A percentile compares a stretch with the other conserved stretches of the same genome.
Evolutionary conservation across 164 flowering plant species (phyloP).

Genomic region (Liquidambar formosana): DNA sequence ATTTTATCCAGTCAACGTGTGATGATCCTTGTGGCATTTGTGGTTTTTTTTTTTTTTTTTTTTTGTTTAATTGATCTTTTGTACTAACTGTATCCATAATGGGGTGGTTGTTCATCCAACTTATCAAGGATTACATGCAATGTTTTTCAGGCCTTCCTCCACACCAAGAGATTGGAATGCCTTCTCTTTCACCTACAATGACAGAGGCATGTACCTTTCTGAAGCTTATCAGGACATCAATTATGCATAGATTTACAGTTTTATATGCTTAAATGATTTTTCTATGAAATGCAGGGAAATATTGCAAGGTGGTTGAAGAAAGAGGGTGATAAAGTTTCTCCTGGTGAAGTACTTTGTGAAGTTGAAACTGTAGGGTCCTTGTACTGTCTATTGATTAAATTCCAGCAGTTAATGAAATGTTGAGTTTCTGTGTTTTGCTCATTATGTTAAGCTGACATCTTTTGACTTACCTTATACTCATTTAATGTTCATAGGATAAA

Average conservation of each 20-base stretch:
- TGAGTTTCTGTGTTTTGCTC: neutral
- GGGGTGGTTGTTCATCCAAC: neutral
- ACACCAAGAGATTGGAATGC: constrained; percentile 98
- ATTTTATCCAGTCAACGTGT: too few relatives aligned
- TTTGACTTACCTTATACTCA: neutral
- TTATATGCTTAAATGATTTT: constrained; percentile 10
- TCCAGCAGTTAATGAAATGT: neutral
- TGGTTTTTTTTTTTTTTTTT: too few relatives aligned
- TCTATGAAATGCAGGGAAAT: constrained; percentile 63
- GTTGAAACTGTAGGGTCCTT: constrained; percentile 81
- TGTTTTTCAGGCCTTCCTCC: constrained; percentile 79
- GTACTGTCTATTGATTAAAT: neutral
- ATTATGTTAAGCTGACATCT: neutral
- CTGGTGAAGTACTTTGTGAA: constrained; percentile 99
- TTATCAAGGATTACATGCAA: constrained; percentile 4
- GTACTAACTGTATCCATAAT: neutral
- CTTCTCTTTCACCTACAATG: constrained; percentile 99
- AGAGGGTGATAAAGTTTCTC: constrained; percentile 86
- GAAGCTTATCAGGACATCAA: neutral
- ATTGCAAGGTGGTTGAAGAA: constrained; percentile 97
- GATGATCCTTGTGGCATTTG: too few relatives aligned
- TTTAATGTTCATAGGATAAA: constrained; percentile 61
- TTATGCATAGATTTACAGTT: neutral
- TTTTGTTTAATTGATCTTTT: too few relatives aligned
- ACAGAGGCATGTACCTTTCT: constrained; percentile 58